A percentile compares a stretch with the other conserved stretches of the same genome.
Conservation (phyloP, 352 stramenopile species). For the Pythium biforme region DNA sequence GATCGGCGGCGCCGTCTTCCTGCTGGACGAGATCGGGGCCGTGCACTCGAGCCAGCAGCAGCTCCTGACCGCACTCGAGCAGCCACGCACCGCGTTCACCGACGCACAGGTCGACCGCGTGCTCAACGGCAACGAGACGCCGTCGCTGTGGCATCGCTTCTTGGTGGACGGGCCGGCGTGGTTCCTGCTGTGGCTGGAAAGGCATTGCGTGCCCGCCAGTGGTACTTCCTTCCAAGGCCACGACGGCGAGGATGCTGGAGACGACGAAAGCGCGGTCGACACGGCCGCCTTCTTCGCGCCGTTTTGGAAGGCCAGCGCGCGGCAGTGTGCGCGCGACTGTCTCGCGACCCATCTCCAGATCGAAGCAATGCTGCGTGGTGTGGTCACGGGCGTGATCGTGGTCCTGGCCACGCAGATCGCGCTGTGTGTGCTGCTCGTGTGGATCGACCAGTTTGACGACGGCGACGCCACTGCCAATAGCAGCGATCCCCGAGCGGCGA, state of each 20-base stretch:
- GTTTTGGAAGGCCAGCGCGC: conserved; percentile 16
- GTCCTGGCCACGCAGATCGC: conserved; percentile 14
- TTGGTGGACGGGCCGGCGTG: conserved; percentile 41
- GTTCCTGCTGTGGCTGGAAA: conserved; percentile 44
- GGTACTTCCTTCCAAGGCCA: no score
- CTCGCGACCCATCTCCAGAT: conserved; percentile 10
- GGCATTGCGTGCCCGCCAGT: conserved; percentile 21
- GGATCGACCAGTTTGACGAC: conserved; percentile 12
- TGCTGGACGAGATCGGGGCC: conserved; percentile 32
- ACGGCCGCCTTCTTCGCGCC: conserved; percentile 34
- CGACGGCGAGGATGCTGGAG: not conserved
- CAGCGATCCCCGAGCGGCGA: not conserved
- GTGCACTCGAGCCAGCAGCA: conserved; percentile 34
- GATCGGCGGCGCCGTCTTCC: conserved; percentile 4
- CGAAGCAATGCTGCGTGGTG: conserved; percentile 4
- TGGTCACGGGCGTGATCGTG: conserved; percentile 1
- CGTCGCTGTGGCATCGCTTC: conserved; percentile 52
- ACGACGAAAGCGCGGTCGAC: conserved; percentile 18
- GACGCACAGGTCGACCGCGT: conserved; percentile 24
- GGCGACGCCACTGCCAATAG: not conserved
- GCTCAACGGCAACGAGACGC: conserved; percentile 38
- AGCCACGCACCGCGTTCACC: conserved; percentile 16
- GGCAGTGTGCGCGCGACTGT: not conserved
- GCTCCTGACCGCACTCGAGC: conserved; percentile 19
- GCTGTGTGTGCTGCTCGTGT: conserved; percentile 11